Evolutionary conservation across 352 stramenopile genomes (phyloP).

Genomic region (Phytopythium litorale): DNA sequence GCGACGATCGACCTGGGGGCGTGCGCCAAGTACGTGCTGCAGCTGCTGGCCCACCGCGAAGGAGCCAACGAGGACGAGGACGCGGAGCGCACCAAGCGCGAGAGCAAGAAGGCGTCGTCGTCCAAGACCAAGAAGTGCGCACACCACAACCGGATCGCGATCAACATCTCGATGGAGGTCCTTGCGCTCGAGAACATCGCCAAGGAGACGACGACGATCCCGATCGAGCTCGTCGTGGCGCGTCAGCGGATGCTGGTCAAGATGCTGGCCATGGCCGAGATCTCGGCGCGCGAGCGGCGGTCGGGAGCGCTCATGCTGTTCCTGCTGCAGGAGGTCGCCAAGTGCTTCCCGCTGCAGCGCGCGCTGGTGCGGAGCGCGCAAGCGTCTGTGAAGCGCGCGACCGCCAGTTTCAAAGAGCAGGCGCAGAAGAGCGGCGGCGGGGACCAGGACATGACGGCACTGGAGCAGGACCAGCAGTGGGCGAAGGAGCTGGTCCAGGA

Average conservation of each 20-base stretch:
- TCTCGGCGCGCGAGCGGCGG: constrained; percentile 42
- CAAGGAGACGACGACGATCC: constrained; percentile 10
- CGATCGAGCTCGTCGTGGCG: constrained; percentile 23
- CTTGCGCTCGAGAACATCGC: constrained; percentile 53
- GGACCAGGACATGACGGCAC: constrained; percentile 3
- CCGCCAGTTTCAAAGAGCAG: constrained; percentile 31
- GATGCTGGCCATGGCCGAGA: constrained; percentile 42
- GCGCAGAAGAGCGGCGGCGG: constrained; percentile 11
- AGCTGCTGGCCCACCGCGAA: constrained; percentile 53
- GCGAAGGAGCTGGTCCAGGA: constrained; percentile 40
- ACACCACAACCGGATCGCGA: constrained; percentile 69
- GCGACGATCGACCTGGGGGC: constrained; percentile 40
- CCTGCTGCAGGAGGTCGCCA: constrained; percentile 42
- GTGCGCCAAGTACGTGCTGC: constrained; percentile 58
- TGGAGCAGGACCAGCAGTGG: constrained; percentile 53
- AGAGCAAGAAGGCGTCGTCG: constrained; percentile 14
- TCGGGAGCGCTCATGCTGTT: constrained; percentile 51
- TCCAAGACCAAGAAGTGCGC: constrained; percentile 32
- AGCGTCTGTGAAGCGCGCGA: constrained; percentile 37
- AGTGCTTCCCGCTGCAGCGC: constrained; percentile 37
- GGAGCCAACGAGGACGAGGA: constrained; percentile 14
- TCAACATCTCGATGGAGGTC: constrained; percentile 72
- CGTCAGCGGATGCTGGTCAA: constrained; percentile 58
- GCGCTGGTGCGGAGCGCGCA: constrained; percentile 44
- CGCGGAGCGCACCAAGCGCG: constrained; percentile 13